Percentiles rank a stretch among this genome's conserved stretches.
These are phyloP conservation scores for Fusarium sp. DNA, from an alignment of 2,329 filamentous ascomycete species.

Conservation along the genomic window DNA sequence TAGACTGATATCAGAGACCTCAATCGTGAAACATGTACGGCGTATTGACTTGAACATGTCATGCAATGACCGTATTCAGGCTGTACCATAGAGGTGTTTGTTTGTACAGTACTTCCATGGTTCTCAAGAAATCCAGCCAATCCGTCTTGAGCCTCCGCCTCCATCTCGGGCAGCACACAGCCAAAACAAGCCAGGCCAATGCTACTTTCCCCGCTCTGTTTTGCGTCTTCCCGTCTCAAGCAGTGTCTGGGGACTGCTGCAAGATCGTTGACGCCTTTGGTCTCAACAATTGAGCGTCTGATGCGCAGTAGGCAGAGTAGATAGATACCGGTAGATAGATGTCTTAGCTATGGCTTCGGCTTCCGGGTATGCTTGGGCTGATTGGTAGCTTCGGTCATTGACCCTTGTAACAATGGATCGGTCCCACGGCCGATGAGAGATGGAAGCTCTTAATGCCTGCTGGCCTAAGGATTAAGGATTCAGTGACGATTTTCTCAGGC, in stretches of 20 bases:
- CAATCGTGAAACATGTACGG: background rate
- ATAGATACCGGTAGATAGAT: too few relatives aligned
- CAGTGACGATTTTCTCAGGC: conserved; percentile 18
- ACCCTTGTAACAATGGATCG: conserved; percentile 4
- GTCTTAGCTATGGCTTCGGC: background rate
- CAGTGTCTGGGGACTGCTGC: conserved; percentile 2
- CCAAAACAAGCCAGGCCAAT: conserved; percentile 24
- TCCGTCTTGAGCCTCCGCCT: conserved; percentile 19
- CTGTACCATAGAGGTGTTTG: background rate
- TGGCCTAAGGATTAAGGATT: conserved; percentile 15
- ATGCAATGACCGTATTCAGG: background rate
- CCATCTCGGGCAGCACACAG: conserved; percentile 20
- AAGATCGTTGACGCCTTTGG: conserved; percentile 6
- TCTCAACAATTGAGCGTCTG: background rate
- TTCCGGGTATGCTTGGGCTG: background rate
- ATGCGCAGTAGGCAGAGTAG: background rate
- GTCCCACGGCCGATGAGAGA: background rate
- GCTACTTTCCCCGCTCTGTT: conserved; percentile 46
- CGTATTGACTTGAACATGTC: background rate
- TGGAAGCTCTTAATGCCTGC: conserved; percentile 7
- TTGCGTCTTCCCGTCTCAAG: conserved; percentile 7
- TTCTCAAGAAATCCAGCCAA: conserved; percentile 17
- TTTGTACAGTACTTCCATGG: background rate
- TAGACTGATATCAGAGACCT: background rate
- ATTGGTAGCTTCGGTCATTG: background rate